Conservation (phyloP, 345 rosid species). For the Citrus glauca region DNA sequence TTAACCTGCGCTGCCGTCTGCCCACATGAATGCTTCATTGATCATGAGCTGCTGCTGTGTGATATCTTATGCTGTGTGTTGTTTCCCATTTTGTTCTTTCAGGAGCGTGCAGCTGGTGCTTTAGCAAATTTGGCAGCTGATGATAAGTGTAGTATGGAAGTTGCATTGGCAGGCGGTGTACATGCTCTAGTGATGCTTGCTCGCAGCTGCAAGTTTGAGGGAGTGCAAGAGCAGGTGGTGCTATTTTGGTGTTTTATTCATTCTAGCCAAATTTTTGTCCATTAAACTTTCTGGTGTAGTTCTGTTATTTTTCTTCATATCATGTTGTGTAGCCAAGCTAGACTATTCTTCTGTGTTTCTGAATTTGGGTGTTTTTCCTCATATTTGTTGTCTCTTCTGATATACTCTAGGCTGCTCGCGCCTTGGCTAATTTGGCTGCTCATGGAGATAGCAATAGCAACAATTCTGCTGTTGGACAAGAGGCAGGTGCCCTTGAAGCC, state of each 20-base stretch:
- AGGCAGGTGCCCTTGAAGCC: slow-evolving; percentile 89
- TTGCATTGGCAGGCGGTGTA: slow-evolving; percentile 71
- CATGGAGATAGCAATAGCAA: slow-evolving; percentile 92
- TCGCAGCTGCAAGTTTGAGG: slow-evolving; percentile 73
- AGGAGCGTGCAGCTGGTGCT: slow-evolving; percentile 93
- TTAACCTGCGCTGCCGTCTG: not conserved
- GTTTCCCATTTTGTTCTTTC: slow-evolving; percentile 16
- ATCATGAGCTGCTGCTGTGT: not conserved
- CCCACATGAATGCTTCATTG: not conserved
- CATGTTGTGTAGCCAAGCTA: not conserved
- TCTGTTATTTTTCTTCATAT: not conserved
- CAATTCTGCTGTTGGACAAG: slow-evolving; percentile 95
- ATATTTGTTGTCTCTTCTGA: not conserved
- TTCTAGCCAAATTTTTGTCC: not conserved
- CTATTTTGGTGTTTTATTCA: not conserved
- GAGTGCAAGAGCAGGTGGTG: slow-evolving; percentile 83
- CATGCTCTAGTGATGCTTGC: slow-evolving; percentile 81
- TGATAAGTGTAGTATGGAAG: slow-evolving; percentile 80
- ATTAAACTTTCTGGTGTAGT: not conserved
- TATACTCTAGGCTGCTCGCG: slow-evolving; percentile 77
- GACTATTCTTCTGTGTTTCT: not conserved
- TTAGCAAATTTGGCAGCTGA: slow-evolving; percentile 88
- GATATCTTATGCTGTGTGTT: slow-evolving; percentile 2
- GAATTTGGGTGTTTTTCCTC: not conserved
- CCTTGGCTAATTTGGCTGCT: slow-evolving; percentile 94